phyloP scores from a whole-genome alignment of 148 eudicot genomes.

The Oxyria digyna region DNA sequence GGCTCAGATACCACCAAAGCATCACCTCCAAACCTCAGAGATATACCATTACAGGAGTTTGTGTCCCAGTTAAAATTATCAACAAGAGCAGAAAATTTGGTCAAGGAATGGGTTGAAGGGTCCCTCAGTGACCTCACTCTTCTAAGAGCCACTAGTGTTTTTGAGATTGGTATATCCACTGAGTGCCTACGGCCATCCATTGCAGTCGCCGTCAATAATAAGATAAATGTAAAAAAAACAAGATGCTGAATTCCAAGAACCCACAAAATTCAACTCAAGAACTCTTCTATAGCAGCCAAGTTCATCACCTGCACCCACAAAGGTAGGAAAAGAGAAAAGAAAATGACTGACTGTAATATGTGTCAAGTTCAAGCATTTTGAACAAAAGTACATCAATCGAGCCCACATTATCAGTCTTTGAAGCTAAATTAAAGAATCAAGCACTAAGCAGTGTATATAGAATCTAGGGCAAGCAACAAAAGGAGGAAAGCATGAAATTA shows the following conservation, averaged over 20 bases:
- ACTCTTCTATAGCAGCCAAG: neutral
- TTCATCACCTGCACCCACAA: neutral
- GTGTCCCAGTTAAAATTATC: constrained; percentile 82
- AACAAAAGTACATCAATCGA: neutral
- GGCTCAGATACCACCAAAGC: constrained; percentile 19
- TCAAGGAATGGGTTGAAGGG: constrained; percentile 78
- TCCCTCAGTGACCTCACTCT: constrained; percentile 95
- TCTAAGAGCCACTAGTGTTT: constrained; percentile 69
- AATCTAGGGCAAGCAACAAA: neutral
- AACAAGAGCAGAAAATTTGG: constrained; percentile 46
- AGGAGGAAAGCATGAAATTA: neutral
- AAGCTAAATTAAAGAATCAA: neutral
- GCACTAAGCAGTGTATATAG: neutral
- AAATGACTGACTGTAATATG: neutral
- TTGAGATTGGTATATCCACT: constrained; percentile 77
- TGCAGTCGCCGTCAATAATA: constrained; percentile 5
- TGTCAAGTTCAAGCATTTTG: neutral
- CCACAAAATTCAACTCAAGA: neutral
- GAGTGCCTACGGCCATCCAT: constrained; percentile 97
- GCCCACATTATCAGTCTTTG: neutral
- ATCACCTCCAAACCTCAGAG: constrained; percentile 49
- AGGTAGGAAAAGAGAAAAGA: neutral
- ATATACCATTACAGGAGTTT: constrained; percentile 58
- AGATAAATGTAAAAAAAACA: neutral
- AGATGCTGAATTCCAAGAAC: neutral